A percentile compares a stretch with the other conserved stretches of the same genome.
Conservation (phyloP, 2,329 filamentous ascomycete species). For the Conoideocrella luteorostrata region DNA sequence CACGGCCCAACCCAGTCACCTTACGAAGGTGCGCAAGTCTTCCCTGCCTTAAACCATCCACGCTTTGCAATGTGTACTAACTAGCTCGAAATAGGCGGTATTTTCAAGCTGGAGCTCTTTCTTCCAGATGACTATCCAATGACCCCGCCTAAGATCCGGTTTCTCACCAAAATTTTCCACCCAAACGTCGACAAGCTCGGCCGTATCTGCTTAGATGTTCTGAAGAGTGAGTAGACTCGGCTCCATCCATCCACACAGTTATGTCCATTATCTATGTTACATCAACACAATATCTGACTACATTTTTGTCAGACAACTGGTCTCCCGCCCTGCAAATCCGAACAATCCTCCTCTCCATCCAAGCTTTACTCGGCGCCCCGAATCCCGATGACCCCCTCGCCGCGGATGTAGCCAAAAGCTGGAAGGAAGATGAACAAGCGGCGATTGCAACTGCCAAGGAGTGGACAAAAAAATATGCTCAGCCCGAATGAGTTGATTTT, state of each 20-base stretch:
- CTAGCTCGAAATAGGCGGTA: constrained; percentile 46
- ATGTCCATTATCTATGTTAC: too few relatives aligned
- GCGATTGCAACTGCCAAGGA: constrained; percentile 89
- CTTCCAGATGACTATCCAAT: constrained; percentile 98
- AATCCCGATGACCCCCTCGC: constrained; percentile 98
- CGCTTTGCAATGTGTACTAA: too few relatives aligned
- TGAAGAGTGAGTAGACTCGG: constrained; percentile 92
- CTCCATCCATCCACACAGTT: too few relatives aligned
- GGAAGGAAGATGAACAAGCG: constrained; percentile 92
- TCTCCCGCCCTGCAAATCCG: constrained; percentile 95
- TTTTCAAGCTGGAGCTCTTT: constrained; percentile 97
- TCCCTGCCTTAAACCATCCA: too few relatives aligned
- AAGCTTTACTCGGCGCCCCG: constrained; percentile 88
- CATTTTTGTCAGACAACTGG: constrained; percentile 72
- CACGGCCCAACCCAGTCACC: constrained; percentile 87
- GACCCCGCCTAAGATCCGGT: constrained; percentile 97
- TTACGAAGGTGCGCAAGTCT: constrained; percentile 67
- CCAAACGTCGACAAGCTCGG: constrained; percentile 98
- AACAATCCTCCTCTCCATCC: constrained; percentile 97
- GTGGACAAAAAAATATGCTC: constrained; percentile 83
- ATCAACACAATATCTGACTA: too few relatives aligned
- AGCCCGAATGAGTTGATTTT: constrained; percentile 27
- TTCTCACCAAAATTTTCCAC: constrained; percentile 98
- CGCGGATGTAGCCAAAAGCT: constrained; percentile 93
- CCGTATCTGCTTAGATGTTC: constrained; percentile 91